These are phyloP conservation scores for Trypanosomatidae sp. DNA, from an alignment of 208 protist species.

Conservation along the genomic window DNA sequence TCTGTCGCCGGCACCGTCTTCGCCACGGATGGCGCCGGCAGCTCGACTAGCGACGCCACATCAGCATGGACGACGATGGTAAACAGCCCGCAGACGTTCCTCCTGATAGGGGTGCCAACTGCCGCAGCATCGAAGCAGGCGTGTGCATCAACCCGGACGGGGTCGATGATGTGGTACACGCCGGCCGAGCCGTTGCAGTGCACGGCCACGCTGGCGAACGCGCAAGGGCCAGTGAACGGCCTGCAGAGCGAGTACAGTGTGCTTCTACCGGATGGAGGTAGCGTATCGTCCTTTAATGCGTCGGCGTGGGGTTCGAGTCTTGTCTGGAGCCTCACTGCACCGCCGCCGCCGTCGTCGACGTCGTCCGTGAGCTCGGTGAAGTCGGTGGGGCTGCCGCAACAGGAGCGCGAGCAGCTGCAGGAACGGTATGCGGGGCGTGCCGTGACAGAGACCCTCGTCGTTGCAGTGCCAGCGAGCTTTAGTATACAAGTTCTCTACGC, in stretches of 20 bases:
- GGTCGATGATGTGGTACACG: constrained; percentile 57
- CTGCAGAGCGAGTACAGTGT: constrained; percentile 57
- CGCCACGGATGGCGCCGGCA: not conserved
- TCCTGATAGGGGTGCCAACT: constrained; percentile 66
- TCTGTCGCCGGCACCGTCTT: constrained; percentile 44
- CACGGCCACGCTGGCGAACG: constrained; percentile 39
- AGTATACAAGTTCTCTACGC: constrained; percentile 33
- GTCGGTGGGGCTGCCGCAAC: not conserved
- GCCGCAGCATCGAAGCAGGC: constrained; percentile 31
- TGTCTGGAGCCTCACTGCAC: constrained; percentile 30
- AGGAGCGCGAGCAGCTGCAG: not conserved
- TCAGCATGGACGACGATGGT: constrained; percentile 41
- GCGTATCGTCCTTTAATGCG: constrained; percentile 6
- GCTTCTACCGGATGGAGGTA: constrained; percentile 59
- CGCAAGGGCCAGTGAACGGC: constrained; percentile 53
- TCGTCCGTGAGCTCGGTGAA: not conserved
- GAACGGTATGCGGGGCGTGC: not conserved
- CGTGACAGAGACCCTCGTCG: constrained; percentile 3
- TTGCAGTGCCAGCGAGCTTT: constrained; percentile 24
- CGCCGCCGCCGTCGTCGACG: constrained; percentile 11
- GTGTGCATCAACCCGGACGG: constrained; percentile 43
- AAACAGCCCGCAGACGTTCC: constrained; percentile 65
- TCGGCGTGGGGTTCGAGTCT: constrained; percentile 27
- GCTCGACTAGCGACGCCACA: constrained; percentile 1
- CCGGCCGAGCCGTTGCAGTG: constrained; percentile 53